phyloP scores from a whole-genome alignment of 257 asterid species.

The Prunella vulgaris region DNA sequence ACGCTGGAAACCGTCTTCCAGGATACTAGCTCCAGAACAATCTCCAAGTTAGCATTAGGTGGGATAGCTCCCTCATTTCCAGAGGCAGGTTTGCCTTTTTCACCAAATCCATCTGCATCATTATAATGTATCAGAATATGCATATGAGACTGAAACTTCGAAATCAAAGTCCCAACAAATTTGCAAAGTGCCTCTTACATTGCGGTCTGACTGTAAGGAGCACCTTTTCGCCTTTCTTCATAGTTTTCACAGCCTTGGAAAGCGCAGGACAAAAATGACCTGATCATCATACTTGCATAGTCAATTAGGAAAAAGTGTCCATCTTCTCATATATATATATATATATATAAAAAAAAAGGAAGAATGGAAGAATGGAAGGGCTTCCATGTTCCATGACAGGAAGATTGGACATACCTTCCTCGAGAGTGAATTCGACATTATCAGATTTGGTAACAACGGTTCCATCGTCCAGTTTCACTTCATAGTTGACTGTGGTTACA shows the following conservation, averaged over 20 bases:
- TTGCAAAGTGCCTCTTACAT: constrained; percentile 35
- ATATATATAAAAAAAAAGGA: not conserved
- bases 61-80: constrained; percentile 49
- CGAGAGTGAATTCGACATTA: constrained; percentile 43
- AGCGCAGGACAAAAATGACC: constrained; percentile 72
- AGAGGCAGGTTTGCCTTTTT: constrained; percentile 57
- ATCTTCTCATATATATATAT: no score
- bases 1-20: constrained; percentile 62
- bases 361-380: not conserved
- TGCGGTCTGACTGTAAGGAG: constrained; percentile 64
- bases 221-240: constrained; percentile 75
- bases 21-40: constrained; percentile 46
- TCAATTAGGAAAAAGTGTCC: not conserved
- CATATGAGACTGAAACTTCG: not conserved
- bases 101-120: constrained; percentile 63
- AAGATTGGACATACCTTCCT: constrained; percentile 30
- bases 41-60: constrained; percentile 45
- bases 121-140: not conserved
- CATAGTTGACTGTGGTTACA: constrained; percentile 45
- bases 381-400: not conserved
- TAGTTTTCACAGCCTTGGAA: constrained; percentile 64
- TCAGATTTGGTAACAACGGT: constrained; percentile 44
- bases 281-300: not conserved
- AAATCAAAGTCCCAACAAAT: not conserved
- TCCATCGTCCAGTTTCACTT: constrained; percentile 53